Percentiles rank a stretch among this genome's conserved stretches.
phyloP scores from a whole-genome alignment of 371 early-diverging fungal genomes.

The Chytridiales sp. region DNA sequence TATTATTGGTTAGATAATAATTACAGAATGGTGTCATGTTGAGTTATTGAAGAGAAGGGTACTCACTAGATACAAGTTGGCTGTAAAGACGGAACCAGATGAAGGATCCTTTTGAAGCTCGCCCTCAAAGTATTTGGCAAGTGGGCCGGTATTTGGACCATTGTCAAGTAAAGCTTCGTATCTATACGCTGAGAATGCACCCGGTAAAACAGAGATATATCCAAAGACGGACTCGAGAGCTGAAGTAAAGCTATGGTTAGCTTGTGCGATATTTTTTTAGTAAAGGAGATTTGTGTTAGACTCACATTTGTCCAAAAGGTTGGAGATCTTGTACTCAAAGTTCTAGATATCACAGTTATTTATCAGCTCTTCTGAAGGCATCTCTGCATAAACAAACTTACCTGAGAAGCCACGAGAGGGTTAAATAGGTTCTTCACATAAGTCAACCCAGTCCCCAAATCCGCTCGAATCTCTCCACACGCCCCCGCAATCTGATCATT shows the following conservation, averaged over 20 bases:
- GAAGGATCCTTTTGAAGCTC: no score
- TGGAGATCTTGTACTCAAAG: constrained; percentile 70
- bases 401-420: constrained; percentile 82
- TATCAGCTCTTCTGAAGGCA: constrained; percentile 23
- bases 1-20: no score
- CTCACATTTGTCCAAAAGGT: constrained; percentile 71
- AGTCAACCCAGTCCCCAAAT: constrained; percentile 46
- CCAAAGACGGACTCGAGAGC: constrained; percentile 77
- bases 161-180: constrained; percentile 75
- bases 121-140: constrained; percentile 88
- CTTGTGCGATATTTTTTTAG: no score
- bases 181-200: constrained; percentile 94
- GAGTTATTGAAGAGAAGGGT: no score
- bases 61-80: constrained; percentile 64
- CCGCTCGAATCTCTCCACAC: constrained; percentile 54
- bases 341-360: no score
- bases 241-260: constrained; percentile 76
- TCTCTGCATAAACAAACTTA: no score
- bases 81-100: constrained; percentile 43
- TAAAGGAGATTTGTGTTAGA: no score
- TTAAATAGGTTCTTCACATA: constrained; percentile 63
- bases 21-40: no score
- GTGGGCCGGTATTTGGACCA: constrained; percentile 70
- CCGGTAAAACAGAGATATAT: constrained; percentile 81
- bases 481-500: constrained; percentile 68